Conservation (phyloP, 2,329 filamentous ascomycete species). For the Calonectria leucothoes region DNA sequence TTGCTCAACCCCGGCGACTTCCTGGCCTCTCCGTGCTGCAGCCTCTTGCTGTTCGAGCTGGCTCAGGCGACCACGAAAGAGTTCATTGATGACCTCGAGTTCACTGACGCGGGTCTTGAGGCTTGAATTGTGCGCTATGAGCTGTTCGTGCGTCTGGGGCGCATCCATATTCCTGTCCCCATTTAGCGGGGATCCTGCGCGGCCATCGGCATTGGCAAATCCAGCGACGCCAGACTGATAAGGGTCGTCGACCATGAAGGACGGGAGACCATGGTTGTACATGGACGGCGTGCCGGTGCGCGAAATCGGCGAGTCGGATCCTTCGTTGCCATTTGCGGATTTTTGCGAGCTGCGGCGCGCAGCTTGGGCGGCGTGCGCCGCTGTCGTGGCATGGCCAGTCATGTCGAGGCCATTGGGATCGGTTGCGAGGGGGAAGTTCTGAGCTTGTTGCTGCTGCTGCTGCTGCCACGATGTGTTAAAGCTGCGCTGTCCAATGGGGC, state of each 20-base stretch:
- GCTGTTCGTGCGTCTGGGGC: slow-evolving; percentile 82
- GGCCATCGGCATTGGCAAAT: slow-evolving; percentile 67
- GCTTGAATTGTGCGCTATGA: slow-evolving; percentile 83
- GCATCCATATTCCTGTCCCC: slow-evolving; percentile 75
- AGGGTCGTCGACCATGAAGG: slow-evolving; percentile 82
- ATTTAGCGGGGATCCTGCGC: slow-evolving; percentile 60
- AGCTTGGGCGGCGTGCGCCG: slow-evolving; percentile 63
- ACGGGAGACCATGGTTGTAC: slow-evolving; percentile 78
- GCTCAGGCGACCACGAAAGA: slow-evolving; percentile 80
- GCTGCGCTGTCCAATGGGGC: neutral
- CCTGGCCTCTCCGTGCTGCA: slow-evolving; percentile 70
- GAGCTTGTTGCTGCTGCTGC: slow-evolving; percentile 51
- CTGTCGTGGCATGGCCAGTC: slow-evolving; percentile 63
- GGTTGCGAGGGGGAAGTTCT: slow-evolving; percentile 52
- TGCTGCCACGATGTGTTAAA: slow-evolving; percentile 18
- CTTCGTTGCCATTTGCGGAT: slow-evolving; percentile 78
- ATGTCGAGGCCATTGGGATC: slow-evolving; percentile 70
- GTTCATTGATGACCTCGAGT: slow-evolving; percentile 91
- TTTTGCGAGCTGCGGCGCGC: slow-evolving; percentile 76
- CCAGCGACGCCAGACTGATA: slow-evolving; percentile 68
- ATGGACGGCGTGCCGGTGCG: slow-evolving; percentile 83
- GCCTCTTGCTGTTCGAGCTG: slow-evolving; percentile 84
- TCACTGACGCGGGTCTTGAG: slow-evolving; percentile 97
- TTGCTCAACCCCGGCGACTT: slow-evolving; percentile 67
- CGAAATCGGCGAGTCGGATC: slow-evolving; percentile 81